Evolutionary conservation across 306 rosid genomes (phyloP).

Genomic region (Quercus dentata): DNA sequence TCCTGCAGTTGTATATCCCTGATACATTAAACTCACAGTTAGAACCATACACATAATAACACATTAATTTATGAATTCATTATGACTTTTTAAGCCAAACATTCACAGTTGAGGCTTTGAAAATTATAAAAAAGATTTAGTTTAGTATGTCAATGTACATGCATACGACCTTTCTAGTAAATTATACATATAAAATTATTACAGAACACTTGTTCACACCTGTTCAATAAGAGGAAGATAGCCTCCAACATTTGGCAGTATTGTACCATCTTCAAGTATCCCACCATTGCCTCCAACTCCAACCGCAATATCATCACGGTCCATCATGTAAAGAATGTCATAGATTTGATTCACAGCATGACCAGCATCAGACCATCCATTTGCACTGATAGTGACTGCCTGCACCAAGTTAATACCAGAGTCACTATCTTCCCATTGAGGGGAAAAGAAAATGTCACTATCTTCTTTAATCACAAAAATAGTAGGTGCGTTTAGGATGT

Average conservation of each 20-base stretch:
- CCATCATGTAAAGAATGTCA: constrained; percentile 91
- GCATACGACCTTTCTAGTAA: not conserved
- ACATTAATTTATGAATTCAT: not conserved
- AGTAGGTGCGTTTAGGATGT: too few relatives aligned
- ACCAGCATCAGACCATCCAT: constrained; percentile 88
- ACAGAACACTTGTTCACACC: constrained; percentile 29
- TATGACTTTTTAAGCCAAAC: not conserved
- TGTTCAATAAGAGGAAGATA: constrained; percentile 90
- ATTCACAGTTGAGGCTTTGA: not conserved
- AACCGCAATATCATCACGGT: constrained; percentile 72
- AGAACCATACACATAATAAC: not conserved
- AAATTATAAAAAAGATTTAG: not conserved
- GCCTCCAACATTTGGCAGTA: constrained; percentile 84
- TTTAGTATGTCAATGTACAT: not conserved
- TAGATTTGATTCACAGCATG: constrained; percentile 94
- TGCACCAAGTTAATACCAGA: constrained; percentile 18
- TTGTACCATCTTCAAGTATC: constrained; percentile 64
- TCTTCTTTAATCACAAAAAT: too few relatives aligned
- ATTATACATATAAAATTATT: too few relatives aligned
- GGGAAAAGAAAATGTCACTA: too few relatives aligned
- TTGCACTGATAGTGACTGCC: constrained; percentile 73
- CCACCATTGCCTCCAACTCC: constrained; percentile 98
- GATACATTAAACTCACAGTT: constrained; percentile 12
- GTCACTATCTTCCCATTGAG: not conserved
- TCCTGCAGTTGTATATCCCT: constrained; percentile 79